Evolutionary conservation across 2,329 filamentous ascomycete species (phyloP), one percentile per base, ranked within the genome.

Genomic region (Dichotomopilus funicola): DNA sequence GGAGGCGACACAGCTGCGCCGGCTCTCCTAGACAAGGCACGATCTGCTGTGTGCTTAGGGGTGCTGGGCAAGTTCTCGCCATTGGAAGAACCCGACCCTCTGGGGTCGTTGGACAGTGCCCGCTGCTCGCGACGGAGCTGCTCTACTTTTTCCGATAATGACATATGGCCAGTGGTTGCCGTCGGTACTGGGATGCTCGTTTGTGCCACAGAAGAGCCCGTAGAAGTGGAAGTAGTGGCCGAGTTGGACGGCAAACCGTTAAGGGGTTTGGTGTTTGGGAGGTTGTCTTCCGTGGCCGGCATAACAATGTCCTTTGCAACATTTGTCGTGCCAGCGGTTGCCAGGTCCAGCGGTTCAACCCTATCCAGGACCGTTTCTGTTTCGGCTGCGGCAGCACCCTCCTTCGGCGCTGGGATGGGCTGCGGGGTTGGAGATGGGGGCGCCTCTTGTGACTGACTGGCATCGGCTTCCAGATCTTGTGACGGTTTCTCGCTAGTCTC

Each of bases 51-150:
- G n/a, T 58, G 45, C 35, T 55, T 54, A 49, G 62, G 49, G 5
- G 54, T 44, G 5, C 64, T 66, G 3, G 48, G 31, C 13, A 55
- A 50, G 43, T 63, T 61, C 36, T 61, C 61, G 11, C 57, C 54
- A 10, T 55, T 54, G 41, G 64, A 47, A 13, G 62, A 27, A 27
- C 19, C 55, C 11, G 59, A 57, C 13, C 55, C 61, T 2, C 57
- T 62, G n/a, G 61, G 63, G 51, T 76, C 72, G 7, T 63, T 61
- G 4, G 66, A 63, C 43, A 64, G 61, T 3, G 69, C 64, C 43
- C 72, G 71, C 33, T 80, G 75, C 58, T 79, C 77, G 12, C 77
- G 75, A 13, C 78, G 77, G 53, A 80, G 70, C 56, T 79, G 75
- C 48, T 79, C 76, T 2, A 79, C 71, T 58, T 72, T 78, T 53